Evolutionary conservation across 768 basidiomycete species (phyloP), one percentile per base, ranked within the genome.

Genomic region (Pleurotus tuoliensis): DNA sequence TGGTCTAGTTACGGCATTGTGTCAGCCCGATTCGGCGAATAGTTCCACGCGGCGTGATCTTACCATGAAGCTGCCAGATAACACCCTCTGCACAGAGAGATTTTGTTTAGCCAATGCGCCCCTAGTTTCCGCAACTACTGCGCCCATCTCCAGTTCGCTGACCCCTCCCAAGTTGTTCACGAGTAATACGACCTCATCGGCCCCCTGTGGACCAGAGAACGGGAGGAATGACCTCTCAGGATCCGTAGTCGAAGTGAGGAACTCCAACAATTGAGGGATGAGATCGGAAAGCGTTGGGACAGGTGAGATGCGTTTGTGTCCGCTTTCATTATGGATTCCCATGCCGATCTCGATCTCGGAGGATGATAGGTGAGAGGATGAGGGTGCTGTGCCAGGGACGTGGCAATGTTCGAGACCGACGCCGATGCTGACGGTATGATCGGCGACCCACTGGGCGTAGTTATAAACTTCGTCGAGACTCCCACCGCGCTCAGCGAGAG

Each of bases 301-400:
- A 3, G 88, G 90, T 0, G 86, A 85, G 37, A 88, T 61, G 25
- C 84, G 84, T 41, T 76, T 73, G 59, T 84, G 79, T 6, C 90
- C 94, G 47, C 85, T 82, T 71, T 96, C 94, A 64, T 96, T 96
- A 73, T 96, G 94, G 56, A 96, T 90, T 11, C 94, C 90, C 76
- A 92, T 83, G 15, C 94, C 94, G 57, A 96, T 87, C 71, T 96
- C 94, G 53, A 94, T 82, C 67, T 93, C 90, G 18, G 79, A 72
- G 11, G 70, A 64, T 3, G 74, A 75, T 20, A 94, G 76, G 65
- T 83, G 78, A 11, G 82, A 79, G 37, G 82, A 69, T 3, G 76
- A 66, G 1, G 79, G 66, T 0, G 84, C 83, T 4, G 91, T 93
- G 30, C 93, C 88, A 7, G 91, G 92, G 41, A 93, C 86, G 71